phyloP scores from a whole-genome alignment of 2,329 filamentous ascomycete species.

The Hymenoscyphus repandus region DNA sequence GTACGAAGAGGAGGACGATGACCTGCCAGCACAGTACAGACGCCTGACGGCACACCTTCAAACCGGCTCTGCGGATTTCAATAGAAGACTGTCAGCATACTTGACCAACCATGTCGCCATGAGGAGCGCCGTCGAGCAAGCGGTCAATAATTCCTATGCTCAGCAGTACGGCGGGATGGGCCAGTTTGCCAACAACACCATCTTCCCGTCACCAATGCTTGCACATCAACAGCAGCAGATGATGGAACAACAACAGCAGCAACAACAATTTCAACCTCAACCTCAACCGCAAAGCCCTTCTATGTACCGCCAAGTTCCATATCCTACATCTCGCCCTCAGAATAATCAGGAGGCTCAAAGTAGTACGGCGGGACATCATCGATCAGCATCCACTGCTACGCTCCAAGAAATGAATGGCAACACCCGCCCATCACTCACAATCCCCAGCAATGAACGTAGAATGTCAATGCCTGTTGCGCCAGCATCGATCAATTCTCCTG shows the following conservation, averaged over 20 bases:
- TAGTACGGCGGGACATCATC: constrained; percentile 34
- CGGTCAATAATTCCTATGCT: constrained; percentile 36
- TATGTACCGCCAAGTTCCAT: constrained; percentile 38
- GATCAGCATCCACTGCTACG: constrained; percentile 40
- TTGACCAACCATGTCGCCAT: constrained; percentile 53
- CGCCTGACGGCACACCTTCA: constrained; percentile 55
- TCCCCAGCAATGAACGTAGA: constrained; percentile 25
- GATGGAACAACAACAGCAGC: constrained; percentile 9
- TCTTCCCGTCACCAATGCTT: constrained; percentile 25
- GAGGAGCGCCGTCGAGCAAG: constrained; percentile 42
- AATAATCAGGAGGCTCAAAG: constrained; percentile 19
- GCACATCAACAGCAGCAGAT: constrained; percentile 21
- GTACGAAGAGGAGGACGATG: constrained; percentile 93
- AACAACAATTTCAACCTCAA: not conserved
- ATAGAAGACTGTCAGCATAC: constrained; percentile 37
- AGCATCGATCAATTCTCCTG: constrained; percentile 5
- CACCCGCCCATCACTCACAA: constrained; percentile 2
- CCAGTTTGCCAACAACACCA: constrained; percentile 26
- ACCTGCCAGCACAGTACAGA: constrained; percentile 62
- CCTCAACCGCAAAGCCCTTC: constrained; percentile 10
- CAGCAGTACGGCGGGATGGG: constrained; percentile 30
- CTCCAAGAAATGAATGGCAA: constrained; percentile 31
- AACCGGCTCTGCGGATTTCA: constrained; percentile 20
- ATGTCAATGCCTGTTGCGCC: constrained; percentile 37
- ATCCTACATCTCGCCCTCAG: constrained; percentile 31